Base-by-base conservation (phyloP, 2,329 filamentous ascomycete genomes). In the Xylariales sp. region DNA sequence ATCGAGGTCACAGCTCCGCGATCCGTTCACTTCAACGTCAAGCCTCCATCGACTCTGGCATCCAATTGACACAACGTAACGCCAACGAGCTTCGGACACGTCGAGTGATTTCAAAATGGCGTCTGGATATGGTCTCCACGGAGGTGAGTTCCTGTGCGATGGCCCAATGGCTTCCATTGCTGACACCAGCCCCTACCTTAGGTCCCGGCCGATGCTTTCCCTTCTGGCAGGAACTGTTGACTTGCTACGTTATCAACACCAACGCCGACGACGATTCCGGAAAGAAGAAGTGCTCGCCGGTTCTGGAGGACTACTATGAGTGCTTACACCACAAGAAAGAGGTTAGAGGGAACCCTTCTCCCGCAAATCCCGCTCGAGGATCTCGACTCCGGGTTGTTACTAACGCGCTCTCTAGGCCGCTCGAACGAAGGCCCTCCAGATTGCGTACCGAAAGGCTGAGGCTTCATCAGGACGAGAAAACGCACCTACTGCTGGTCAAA, bases 291-390 rank as follows among this genome's bases (percentile, higher is more conserved):
- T 98, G 94, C 63, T 70, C 76, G 14, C 83, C 86, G 13, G 78
- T 81, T 5, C 74, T 97, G 50, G 93, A 98, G 63, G 93, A 98
- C 63, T 98, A 98, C 73, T 95, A 96, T 63, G 93, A 98, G 72
- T 98, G 94, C 67, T 70, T 98, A 60, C 93, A 98, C 65, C 93
- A 98, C 75, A 89, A 85, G 75, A 98, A 98, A 73, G 93, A 98
- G 88, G 93, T 97, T 30, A 46, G 60, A 44, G 18, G n/a, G 30
- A 16, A 37, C 14, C 17, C 5, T 25, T n/a, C 23, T 8, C 23
- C 16, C 16, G 23, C 30, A 24, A 18, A 5, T 23, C 24, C 32
- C 25, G 18, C 27, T 16, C 17, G 13, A 32, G 20, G 25, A 28
- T 18, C 33, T n/a, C n/a, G n/a, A n/a, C n/a, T n/a, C n/a, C n/a